Percentiles rank a stretch among this genome's conserved stretches.
Conservation (phyloP, 176 grass and related monocot genomes). For the Elymus sibiricus region DNA sequence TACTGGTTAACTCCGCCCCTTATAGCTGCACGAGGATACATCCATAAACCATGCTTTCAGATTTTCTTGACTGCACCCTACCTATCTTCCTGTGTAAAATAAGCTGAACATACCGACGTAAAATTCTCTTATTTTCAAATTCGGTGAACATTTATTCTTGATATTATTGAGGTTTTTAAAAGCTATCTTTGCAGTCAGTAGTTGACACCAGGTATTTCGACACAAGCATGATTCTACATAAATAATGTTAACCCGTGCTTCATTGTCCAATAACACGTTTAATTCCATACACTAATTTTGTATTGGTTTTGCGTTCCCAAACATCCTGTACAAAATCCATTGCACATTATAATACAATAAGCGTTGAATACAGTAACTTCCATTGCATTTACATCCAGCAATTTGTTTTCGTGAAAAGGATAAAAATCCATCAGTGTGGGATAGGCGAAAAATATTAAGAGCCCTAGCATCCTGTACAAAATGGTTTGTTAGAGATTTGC, state of each 20-base stretch:
- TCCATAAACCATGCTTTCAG: not conserved
- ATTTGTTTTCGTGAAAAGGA: not conserved
- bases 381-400: conserved; percentile 3
- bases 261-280: not conserved
- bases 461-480: not conserved
- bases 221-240: not conserved
- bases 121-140: conserved; percentile 3
- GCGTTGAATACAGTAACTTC: not conserved
- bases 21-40: not conserved
- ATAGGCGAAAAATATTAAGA: not conserved
- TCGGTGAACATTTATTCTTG: not conserved
- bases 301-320: not conserved
- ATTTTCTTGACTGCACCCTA: not conserved
- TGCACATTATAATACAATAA: no score
- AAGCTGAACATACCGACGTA: not conserved
- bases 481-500: not conserved
- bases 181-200: not conserved
- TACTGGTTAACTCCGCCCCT: not conserved
- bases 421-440: not conserved
- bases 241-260: not conserved
- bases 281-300: not conserved
- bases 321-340: no score
- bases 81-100: not conserved
- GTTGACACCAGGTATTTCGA: not conserved
- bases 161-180: not conserved